Conservation (phyloP, 495 filamentous ascomycete genomes). For the Lasiosphaeria miniovina region DNA sequence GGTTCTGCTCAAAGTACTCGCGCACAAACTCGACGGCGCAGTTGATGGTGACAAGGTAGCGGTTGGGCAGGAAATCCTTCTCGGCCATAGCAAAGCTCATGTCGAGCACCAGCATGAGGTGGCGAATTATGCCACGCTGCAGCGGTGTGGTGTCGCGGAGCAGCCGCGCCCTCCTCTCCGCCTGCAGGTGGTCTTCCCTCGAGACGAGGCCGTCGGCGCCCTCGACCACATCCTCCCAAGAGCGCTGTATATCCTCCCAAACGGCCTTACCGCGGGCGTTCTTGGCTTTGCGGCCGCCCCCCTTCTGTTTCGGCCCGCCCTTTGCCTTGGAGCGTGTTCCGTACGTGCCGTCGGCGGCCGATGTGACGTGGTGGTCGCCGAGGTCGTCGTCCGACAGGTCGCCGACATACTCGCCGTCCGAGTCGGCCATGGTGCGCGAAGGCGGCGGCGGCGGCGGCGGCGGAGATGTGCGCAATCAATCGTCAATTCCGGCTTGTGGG, state of each 20-base stretch:
- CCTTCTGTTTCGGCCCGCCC: slow-evolving; percentile 18
- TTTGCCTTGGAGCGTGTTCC: slow-evolving; percentile 24
- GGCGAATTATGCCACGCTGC: slow-evolving; percentile 94
- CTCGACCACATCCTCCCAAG: slow-evolving; percentile 46
- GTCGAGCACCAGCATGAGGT: slow-evolving; percentile 88
- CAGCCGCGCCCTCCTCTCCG: slow-evolving; percentile 51
- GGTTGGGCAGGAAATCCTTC: slow-evolving; percentile 86
- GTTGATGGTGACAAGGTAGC: slow-evolving; percentile 75
- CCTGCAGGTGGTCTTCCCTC: slow-evolving; percentile 38
- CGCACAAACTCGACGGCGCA: slow-evolving; percentile 85
- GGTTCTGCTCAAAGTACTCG: slow-evolving; percentile 98
- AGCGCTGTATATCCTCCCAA: slow-evolving; percentile 49
- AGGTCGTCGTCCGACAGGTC: slow-evolving; percentile 77
- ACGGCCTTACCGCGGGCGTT: slow-evolving; percentile 33
- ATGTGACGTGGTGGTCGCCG: slow-evolving; percentile 46
- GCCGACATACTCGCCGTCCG: slow-evolving; percentile 77
- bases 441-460: neutral
- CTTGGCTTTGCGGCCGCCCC: slow-evolving; percentile 26
- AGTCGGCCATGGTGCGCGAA: slow-evolving; percentile 59
- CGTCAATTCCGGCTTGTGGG: no score
- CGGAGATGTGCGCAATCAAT: neutral
- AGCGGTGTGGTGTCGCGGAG: slow-evolving; percentile 90
- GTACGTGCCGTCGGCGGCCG: slow-evolving; percentile 13
- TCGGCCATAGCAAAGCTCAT: slow-evolving; percentile 90
- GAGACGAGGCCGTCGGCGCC: slow-evolving; percentile 41